Evolutionary conservation across 495 filamentous ascomycete genomes (phyloP), one percentile per base, ranked within the genome.

Genomic region (Penicillium dipodomyicola): DNA sequence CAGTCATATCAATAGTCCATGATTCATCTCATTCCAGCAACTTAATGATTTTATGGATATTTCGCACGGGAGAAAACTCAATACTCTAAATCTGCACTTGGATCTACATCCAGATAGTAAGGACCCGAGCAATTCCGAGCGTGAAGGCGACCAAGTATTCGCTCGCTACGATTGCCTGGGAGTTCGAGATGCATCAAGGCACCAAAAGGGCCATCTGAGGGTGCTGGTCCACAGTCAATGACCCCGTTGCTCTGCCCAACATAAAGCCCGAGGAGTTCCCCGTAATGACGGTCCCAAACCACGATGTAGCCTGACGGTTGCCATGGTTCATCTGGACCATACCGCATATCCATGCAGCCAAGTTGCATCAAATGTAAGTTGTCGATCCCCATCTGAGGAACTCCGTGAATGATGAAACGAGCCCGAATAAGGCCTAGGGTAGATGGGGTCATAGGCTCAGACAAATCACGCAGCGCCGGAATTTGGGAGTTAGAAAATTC

Each of bases 291-390:
- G 41, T 78, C 73, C 67, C 71, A 76, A 12, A 67, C 64, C 48
- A 76, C 65, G 14, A 76, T 64, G 49, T 78, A 67, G 1, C 72
- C 75, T 0, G 73, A 70, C 45, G 62, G 43, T 25, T 67, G 49
- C 69, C 73, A 76, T 19, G 52, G 14, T 40, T 61, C 43, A 17
- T 49, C 29, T 30, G 43, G 23, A 3, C 49, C 51, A 41, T 35
- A 19, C 17, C 62, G 67, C 57, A 57, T 58, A 20, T 68, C 58
- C 40, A 78, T 46, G 33, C 59, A 66, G 8, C 73, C 75, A 17
- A 77, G 68, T 56, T 73, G 72, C 54, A 78, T 66, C 22, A 76
- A 29, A 54, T 72, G 66, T 39, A 73, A 50, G 37, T 49, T 58
- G 17, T 49, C 59, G 19, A 61, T 57, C 19, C 49, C 35, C 19